These are phyloP conservation scores for Teunomyces barrocoloradensis DNA, from an alignment of 805 yeast species.

Conservation along the genomic window DNA sequence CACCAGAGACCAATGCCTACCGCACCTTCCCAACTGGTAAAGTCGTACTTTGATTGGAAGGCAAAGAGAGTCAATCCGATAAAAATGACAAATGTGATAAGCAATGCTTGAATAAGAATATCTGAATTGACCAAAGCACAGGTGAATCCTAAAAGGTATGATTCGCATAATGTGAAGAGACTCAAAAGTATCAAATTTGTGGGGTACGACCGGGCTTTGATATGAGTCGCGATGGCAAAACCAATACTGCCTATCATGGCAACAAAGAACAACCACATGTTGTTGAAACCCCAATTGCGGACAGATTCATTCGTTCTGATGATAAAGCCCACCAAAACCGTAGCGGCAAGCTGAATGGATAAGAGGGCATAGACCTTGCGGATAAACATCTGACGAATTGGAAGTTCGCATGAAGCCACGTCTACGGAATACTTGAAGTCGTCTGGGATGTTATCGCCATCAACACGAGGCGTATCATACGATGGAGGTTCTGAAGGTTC, in stretches of 20 bases:
- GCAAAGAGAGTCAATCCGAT: slow-evolving; percentile 78
- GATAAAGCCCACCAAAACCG: slow-evolving; percentile 55
- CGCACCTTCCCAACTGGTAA: slow-evolving; percentile 63
- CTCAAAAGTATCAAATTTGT: slow-evolving; percentile 57
- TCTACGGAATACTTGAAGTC: slow-evolving; percentile 81
- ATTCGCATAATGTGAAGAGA: slow-evolving; percentile 72
- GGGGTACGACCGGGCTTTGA: slow-evolving; percentile 69
- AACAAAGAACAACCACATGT: slow-evolving; percentile 59
- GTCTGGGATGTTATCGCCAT: slow-evolving; percentile 50
- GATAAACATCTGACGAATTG: slow-evolving; percentile 71
- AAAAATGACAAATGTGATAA: slow-evolving; percentile 67
- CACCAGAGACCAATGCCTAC: slow-evolving; percentile 57
- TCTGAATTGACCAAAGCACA: slow-evolving; percentile 62
- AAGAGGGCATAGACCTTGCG: slow-evolving; percentile 77
- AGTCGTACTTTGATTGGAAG: slow-evolving; percentile 73
- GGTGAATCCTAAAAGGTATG: slow-evolving; percentile 66
- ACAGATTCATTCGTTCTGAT: slow-evolving; percentile 46
- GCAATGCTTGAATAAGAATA: slow-evolving; percentile 66
- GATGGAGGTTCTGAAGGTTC: slow-evolving; percentile 18
- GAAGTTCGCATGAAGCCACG: slow-evolving; percentile 74
- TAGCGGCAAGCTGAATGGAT: slow-evolving; percentile 58
- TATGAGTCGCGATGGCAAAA: slow-evolving; percentile 59
- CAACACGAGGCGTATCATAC: slow-evolving; percentile 22
- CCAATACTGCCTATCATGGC: slow-evolving; percentile 60
- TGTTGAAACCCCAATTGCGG: slow-evolving; percentile 52